Conservation (phyloP, 2,329 filamentous ascomycete genomes). For the Calonectria pauciramosa region DNA sequence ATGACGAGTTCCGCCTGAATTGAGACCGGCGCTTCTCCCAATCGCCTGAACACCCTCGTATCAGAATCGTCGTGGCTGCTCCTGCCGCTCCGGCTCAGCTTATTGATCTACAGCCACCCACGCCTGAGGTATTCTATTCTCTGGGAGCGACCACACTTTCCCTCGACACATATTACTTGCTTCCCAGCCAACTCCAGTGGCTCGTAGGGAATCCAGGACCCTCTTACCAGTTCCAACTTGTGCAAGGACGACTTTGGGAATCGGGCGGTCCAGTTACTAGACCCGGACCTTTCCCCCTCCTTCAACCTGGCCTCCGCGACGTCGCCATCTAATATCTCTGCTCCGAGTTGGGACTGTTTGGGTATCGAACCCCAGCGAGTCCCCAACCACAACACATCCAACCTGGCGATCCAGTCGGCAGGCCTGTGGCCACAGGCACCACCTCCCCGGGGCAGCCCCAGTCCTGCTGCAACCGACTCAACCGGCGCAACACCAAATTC, state of each 20-base stretch:
- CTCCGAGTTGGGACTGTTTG: conserved; percentile 51
- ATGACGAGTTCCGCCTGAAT: conserved; percentile 35
- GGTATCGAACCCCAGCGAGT: conserved; percentile 51
- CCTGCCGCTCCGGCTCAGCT: conserved; percentile 28
- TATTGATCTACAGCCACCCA: conserved; percentile 34
- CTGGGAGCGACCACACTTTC: conserved; percentile 27
- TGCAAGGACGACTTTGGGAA: conserved; percentile 6
- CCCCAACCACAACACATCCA: conserved; percentile 43
- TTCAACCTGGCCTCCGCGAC: conserved; percentile 17
- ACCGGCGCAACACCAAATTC: conserved; percentile 52
- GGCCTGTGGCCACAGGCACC: conserved; percentile 54
- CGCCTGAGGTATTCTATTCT: conserved; percentile 31
- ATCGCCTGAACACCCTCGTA: conserved; percentile 25
- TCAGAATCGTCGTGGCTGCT: conserved; percentile 31
- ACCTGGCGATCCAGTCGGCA: conserved; percentile 51
- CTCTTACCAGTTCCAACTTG: conserved; percentile 7
- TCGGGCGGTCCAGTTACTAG: not conserved
- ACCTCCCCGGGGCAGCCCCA: conserved; percentile 48
- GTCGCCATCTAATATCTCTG: conserved; percentile 20
- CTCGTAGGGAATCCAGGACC: conserved; percentile 13
- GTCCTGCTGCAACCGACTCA: conserved; percentile 49
- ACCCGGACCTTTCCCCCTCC: conserved; percentile 7
- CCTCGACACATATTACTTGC: conserved; percentile 22
- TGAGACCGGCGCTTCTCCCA: conserved; percentile 26
- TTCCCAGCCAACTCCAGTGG: conserved; percentile 24